A percentile compares a stretch with the other conserved stretches of the same genome.
phyloP scores from a whole-genome alignment of 2,329 filamentous ascomycete genomes.

The Pseudodiploospora longispora region DNA sequence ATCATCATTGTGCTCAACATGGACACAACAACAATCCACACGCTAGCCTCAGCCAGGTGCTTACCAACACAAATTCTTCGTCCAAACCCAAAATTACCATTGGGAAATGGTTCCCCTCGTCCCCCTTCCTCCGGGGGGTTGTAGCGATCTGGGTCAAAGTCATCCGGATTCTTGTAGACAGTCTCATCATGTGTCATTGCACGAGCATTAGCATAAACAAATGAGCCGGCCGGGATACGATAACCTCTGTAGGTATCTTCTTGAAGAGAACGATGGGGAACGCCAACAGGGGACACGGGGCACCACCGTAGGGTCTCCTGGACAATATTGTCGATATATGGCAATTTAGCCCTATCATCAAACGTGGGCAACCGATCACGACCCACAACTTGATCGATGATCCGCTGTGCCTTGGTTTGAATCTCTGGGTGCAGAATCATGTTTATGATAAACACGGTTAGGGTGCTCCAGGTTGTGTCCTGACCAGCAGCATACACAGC shows the following conservation, averaged over 20 bases:
- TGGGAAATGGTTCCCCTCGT: constrained; percentile 36
- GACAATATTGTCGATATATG: constrained; percentile 37
- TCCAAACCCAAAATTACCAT: constrained; percentile 45
- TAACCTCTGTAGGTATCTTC: constrained; percentile 51
- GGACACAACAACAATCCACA: constrained; percentile 32
- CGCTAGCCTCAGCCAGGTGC: constrained; percentile 37
- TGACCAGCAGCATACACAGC: constrained; percentile 40
- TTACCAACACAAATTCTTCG: constrained; percentile 42
- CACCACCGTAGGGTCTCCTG: constrained; percentile 38
- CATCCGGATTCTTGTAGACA: constrained; percentile 32
- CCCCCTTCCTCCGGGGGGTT: constrained; percentile 24
- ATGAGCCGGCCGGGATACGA: constrained; percentile 46
- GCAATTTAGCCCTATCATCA: constrained; percentile 34
- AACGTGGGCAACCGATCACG: constrained; percentile 35
- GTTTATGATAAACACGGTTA: constrained; percentile 37
- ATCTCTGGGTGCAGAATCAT: constrained; percentile 34
- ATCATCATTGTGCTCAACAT: constrained; percentile 32
- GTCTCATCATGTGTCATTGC: constrained; percentile 35
- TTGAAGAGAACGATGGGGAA: constrained; percentile 45
- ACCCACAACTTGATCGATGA: constrained; percentile 41
- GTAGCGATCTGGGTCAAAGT: constrained; percentile 40
- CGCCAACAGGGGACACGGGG: constrained; percentile 39
- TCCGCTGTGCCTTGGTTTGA: constrained; percentile 36
- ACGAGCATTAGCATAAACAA: constrained; percentile 34
- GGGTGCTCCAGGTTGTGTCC: constrained; percentile 36